Evolutionary conservation across 2,329 filamentous ascomycete genomes (phyloP).

Genomic region (Cephalotrichum gorgonifer): DNA sequence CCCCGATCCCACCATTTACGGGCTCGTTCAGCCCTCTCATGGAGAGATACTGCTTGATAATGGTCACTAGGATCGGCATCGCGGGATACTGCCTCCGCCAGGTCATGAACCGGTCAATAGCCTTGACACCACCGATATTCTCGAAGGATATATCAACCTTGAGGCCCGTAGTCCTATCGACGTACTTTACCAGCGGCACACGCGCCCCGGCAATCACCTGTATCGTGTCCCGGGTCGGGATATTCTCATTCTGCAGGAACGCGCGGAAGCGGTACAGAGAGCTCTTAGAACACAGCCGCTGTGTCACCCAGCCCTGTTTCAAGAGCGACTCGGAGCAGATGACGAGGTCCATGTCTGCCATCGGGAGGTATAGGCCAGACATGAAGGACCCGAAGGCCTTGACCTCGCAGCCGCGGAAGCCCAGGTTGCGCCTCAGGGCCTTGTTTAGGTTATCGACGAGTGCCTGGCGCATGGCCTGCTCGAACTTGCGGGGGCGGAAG

Average conservation of each 20-base stretch:
- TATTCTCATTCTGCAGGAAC: slow-evolving; percentile 42
- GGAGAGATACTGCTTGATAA: slow-evolving; percentile 86
- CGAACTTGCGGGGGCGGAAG: slow-evolving; percentile 66
- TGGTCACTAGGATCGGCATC: slow-evolving; percentile 75
- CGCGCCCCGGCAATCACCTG: slow-evolving; percentile 65
- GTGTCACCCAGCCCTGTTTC: slow-evolving; percentile 35
- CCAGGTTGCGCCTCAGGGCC: slow-evolving; percentile 40
- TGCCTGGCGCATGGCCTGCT: slow-evolving; percentile 62
- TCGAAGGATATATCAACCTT: slow-evolving; percentile 94
- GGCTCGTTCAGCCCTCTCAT: slow-evolving; percentile 91
- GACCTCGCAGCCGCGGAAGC: slow-evolving; percentile 53
- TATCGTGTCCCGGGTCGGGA: slow-evolving; percentile 49
- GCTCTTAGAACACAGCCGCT: slow-evolving; percentile 32
- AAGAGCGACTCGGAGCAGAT: slow-evolving; percentile 54
- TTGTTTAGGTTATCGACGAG: slow-evolving; percentile 59
- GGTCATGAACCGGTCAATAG: slow-evolving; percentile 66
- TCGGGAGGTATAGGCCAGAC: slow-evolving; percentile 59
- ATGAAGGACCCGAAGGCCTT: slow-evolving; percentile 88
- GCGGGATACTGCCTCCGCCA: slow-evolving; percentile 76
- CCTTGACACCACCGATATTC: slow-evolving; percentile 70
- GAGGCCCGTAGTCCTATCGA: slow-evolving; percentile 66
- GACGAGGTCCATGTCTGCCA: slow-evolving; percentile 90
- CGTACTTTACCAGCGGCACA: slow-evolving; percentile 87
- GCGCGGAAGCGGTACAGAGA: slow-evolving; percentile 52
- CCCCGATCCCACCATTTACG: slow-evolving; percentile 80